phyloP scores from a whole-genome alignment of 1,139 yeast species.

The Yamadazyma taylorii region DNA sequence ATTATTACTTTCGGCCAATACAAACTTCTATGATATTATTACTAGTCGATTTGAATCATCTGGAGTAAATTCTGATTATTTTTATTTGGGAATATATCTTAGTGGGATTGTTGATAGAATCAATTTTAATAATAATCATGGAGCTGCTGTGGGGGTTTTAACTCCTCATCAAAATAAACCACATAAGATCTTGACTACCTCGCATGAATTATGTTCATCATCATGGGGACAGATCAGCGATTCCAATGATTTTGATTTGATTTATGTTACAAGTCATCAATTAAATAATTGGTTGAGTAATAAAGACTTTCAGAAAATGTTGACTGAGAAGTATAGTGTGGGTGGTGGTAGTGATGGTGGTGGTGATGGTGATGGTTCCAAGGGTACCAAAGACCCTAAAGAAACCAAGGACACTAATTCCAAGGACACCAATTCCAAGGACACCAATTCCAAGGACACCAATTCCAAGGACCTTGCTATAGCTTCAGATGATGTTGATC shows the following conservation, averaged over 20 bases:
- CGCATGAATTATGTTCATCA: slow-evolving; percentile 38
- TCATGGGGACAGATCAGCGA: slow-evolving; percentile 40
- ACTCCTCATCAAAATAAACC: slow-evolving; percentile 29
- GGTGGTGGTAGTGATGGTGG: too few species aligned
- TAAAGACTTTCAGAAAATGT: slow-evolving; percentile 11
- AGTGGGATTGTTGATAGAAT: slow-evolving; percentile 25
- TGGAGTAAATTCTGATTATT: slow-evolving; percentile 23
- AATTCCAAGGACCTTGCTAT: background rate
- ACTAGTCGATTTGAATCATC: slow-evolving; percentile 22
- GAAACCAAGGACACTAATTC: slow-evolving; percentile 8
- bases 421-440: background rate
- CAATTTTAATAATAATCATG: slow-evolving; percentile 27
- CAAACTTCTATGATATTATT: slow-evolving; percentile 27
- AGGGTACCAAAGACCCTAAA: too few species aligned
- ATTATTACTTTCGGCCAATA: slow-evolving; percentile 26
- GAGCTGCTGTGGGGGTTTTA: slow-evolving; percentile 33
- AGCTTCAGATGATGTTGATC: background rate
- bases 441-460: slow-evolving; percentile 5
- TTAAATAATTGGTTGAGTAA: slow-evolving; percentile 27
- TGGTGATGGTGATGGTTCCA: too few species aligned
- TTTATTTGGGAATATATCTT: slow-evolving; percentile 39
- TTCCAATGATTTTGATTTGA: slow-evolving; percentile 22
- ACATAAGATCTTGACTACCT: slow-evolving; percentile 17
- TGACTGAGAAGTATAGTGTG: slow-evolving; percentile 7
- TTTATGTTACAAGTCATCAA: slow-evolving; percentile 38